These are phyloP conservation scores for Epichloe hybrida DNA, from an alignment of 2,329 filamentous ascomycete species.

Conservation along the genomic window DNA sequence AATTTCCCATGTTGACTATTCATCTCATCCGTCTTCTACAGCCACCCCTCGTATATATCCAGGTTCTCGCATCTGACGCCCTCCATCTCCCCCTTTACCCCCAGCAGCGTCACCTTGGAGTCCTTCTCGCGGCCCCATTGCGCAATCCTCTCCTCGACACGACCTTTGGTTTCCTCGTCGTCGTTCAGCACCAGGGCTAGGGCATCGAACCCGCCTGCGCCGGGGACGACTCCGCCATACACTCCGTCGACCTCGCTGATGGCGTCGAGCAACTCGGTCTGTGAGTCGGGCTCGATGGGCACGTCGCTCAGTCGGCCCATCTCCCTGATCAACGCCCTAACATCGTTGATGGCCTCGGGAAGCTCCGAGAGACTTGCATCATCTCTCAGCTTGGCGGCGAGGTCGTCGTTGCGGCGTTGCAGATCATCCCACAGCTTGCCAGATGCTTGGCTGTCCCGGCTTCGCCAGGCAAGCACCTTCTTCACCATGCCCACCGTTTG, in stretches of 20 bases:
- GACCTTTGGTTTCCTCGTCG: conserved; percentile 46
- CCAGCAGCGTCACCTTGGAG: conserved; percentile 53
- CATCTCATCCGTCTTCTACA: conserved; percentile 11
- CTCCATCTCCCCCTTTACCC: conserved; percentile 59
- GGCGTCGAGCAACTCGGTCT: conserved; percentile 74
- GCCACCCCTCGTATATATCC: conserved; percentile 31
- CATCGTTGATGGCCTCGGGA: conserved; percentile 31
- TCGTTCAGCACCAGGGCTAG: conserved; percentile 69
- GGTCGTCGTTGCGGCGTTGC: conserved; percentile 57
- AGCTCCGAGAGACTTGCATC: conserved; percentile 31
- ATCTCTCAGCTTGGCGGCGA: conserved; percentile 51
- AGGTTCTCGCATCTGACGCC: conserved; percentile 40
- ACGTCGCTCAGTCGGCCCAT: conserved; percentile 67
- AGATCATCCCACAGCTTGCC: conserved; percentile 60
- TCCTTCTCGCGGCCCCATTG: conserved; percentile 49
- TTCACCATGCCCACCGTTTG: conserved; percentile 95
- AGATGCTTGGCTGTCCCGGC: conserved; percentile 48
- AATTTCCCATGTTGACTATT: too few relatives aligned
- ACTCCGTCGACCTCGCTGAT: conserved; percentile 63
- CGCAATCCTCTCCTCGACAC: conserved; percentile 48
- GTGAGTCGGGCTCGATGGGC: conserved; percentile 76
- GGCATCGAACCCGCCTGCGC: conserved; percentile 88
- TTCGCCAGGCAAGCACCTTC: conserved; percentile 72
- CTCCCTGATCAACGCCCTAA: conserved; percentile 52
- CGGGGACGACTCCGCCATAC: conserved; percentile 82